Percentiles rank a stretch among this genome's conserved stretches.
Conservation (phyloP, 2,329 filamentous ascomycete genomes). For the Alternaria metachromatica region DNA sequence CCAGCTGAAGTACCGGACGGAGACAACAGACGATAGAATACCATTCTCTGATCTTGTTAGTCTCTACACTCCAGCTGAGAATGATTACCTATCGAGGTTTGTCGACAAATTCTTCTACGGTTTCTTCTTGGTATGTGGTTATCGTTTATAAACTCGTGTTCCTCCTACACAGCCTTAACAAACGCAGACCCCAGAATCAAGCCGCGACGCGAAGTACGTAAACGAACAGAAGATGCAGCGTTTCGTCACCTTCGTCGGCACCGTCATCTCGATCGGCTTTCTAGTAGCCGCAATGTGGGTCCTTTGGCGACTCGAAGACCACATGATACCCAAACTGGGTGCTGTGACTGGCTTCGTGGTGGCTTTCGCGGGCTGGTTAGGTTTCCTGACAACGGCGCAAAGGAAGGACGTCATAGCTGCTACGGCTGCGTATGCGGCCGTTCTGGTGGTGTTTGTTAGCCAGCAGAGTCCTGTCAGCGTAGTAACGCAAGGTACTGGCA, state of each 20-base stretch:
- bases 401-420: background rate
- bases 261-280: background rate
- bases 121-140: background rate
- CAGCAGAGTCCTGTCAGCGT: background rate
- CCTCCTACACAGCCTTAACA: no score
- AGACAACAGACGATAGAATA: rapidly evolving
- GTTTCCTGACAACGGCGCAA: background rate
- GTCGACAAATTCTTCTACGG: rapidly evolving
- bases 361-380: background rate
- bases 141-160: no score
- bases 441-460: background rate
- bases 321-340: background rate
- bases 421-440: background rate
- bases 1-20: no score
- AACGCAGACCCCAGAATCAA: background rate
- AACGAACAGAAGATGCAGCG: background rate
- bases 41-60: background rate
- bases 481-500: no score
- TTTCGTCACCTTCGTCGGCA: background rate
- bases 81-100: background rate
- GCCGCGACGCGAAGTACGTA: rapidly evolving
- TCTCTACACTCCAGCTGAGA: background rate
- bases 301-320: background rate
- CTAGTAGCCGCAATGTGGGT: background rate
- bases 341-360: rapidly evolving